Evolutionary conservation across 768 basidiomycete genomes (phyloP).

Genomic region (Pisolithus marmoratus): DNA sequence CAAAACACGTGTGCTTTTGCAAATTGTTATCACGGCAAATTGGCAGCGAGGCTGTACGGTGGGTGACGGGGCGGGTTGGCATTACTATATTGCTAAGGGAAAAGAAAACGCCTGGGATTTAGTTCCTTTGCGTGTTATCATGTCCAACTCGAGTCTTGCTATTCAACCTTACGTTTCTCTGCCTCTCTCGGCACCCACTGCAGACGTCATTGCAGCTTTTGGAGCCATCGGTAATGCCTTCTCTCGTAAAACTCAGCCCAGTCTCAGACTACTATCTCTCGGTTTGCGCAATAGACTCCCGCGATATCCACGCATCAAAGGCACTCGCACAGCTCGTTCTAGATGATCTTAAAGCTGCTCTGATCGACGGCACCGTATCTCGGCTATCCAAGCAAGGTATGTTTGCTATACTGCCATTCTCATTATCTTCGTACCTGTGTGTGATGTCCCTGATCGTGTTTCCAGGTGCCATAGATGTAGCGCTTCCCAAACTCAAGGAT

Average conservation of each 20-base stretch:
- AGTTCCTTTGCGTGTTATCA: background rate
- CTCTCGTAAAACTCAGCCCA: conserved; percentile 19
- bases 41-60: background rate
- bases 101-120: too few species aligned
- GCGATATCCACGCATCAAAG: conserved; percentile 43
- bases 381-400: conserved; percentile 54
- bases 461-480: conserved; percentile 48
- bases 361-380: conserved; percentile 34
- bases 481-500: conserved; percentile 66
- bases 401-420: conserved; percentile 7
- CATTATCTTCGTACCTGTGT: too few species aligned
- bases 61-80: background rate
- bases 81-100: too few species aligned
- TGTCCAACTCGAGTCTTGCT: background rate
- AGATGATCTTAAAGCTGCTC: conserved; percentile 45
- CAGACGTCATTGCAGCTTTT: background rate
- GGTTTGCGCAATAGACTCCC: conserved; percentile 19
- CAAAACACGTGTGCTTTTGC: conserved; percentile 8
- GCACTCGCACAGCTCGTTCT: conserved; percentile 55
- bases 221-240: conserved; percentile 21
- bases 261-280: background rate
- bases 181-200: background rate
- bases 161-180: background rate
- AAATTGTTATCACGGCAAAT: conserved; percentile 3
- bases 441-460: conserved; percentile 1